Percentiles rank a stretch among this genome's conserved stretches.
phyloP scores from a whole-genome alignment of 371 early-diverging fungal genomes.

The Blakeslea trispora region DNA sequence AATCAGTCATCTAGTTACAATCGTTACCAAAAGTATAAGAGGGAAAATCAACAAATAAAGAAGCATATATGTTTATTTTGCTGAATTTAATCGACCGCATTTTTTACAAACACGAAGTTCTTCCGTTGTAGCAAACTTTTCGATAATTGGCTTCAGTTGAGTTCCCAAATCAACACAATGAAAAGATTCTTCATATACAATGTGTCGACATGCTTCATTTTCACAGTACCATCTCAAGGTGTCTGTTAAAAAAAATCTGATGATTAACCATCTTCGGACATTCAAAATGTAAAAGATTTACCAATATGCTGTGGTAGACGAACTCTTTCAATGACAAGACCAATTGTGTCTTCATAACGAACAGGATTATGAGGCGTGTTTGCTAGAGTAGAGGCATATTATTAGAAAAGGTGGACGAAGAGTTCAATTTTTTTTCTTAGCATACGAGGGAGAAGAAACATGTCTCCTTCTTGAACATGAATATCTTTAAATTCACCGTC shows the following conservation, averaged over 20 bases:
- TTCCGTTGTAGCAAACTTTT: slow-evolving; percentile 65
- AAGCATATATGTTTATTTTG: too few relatives aligned
- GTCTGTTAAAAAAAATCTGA: slow-evolving; percentile 49
- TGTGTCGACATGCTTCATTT: slow-evolving; percentile 60
- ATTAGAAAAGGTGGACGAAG: too few relatives aligned
- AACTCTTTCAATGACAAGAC: slow-evolving; percentile 92
- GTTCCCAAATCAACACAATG: slow-evolving; percentile 87
- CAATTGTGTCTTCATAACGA: slow-evolving; percentile 88
- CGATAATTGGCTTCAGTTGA: slow-evolving; percentile 91
- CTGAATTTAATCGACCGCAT: slow-evolving; percentile 73
- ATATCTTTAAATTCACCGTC: slow-evolving; percentile 81
- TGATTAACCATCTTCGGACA: slow-evolving; percentile 4
- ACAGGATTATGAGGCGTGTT: slow-evolving; percentile 94
- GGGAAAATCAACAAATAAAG: too few relatives aligned
- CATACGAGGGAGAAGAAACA: slow-evolving; percentile 94
- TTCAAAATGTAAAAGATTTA: too few relatives aligned
- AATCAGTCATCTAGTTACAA: too few relatives aligned
- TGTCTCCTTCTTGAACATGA: slow-evolving; percentile 87
- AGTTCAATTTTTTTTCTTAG: too few relatives aligned
- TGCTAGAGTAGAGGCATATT: slow-evolving; percentile 54
- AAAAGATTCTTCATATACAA: slow-evolving; percentile 90
- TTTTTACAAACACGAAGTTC: slow-evolving; percentile 77
- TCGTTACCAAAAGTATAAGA: too few relatives aligned
- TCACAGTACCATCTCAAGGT: slow-evolving; percentile 94
- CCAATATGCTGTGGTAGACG: slow-evolving; percentile 77